Base-by-base conservation (phyloP, 345 rosid species). In the Aquilaria yunnanensis region DNA sequence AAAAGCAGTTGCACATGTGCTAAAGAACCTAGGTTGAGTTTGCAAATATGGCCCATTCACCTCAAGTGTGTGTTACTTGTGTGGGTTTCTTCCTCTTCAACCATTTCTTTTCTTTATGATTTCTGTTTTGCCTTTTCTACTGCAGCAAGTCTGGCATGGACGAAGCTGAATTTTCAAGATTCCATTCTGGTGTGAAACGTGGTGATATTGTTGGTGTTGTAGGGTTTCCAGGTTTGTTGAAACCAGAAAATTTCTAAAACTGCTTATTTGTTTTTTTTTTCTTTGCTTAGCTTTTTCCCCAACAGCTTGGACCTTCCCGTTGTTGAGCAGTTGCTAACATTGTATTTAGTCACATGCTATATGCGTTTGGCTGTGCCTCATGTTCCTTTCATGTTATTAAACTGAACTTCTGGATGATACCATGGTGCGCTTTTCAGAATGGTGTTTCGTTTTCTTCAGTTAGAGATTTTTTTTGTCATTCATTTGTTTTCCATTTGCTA, bases 191-290 rank as follows among this genome's bases (percentile, higher is more conserved):
- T 43, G 83, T 77, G 70, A 91, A 95, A 78, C 96, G 96, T 74
- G 97, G 99, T 65, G 99, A 95, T 79, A 72, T 95, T 61, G 96
- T 91, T 67, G 99, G 97, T 65, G 79, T 91, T 63, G 74, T 77
- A 41, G 99, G 99, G 14, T 95, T 91, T 75, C 99, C 96, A 80
- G 99, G 99, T 94, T 75, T 62, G 70, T 37, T 37, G 8, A 37
- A 23, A 23, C 23, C 23, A 23, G 23, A 23, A 23, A 23, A 23
- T 23, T 23, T 23, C 23, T 23, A 23, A 23, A 23, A 23, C 23
- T 23, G 23, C 23, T 23, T 23, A 23, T 23, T 23, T 23, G 23
- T 23, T 23, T 23, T 23, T 23, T 23, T 23, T 23, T 23, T 23
- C 23, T 23, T 23, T 23, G 23, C 23, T 23, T 23, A 23, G 23